A percentile compares a stretch with the other conserved stretches of the same genome.
These are phyloP conservation scores for Solanum paucissectum DNA, from an alignment of 257 asterid species.

Conservation along the genomic window DNA sequence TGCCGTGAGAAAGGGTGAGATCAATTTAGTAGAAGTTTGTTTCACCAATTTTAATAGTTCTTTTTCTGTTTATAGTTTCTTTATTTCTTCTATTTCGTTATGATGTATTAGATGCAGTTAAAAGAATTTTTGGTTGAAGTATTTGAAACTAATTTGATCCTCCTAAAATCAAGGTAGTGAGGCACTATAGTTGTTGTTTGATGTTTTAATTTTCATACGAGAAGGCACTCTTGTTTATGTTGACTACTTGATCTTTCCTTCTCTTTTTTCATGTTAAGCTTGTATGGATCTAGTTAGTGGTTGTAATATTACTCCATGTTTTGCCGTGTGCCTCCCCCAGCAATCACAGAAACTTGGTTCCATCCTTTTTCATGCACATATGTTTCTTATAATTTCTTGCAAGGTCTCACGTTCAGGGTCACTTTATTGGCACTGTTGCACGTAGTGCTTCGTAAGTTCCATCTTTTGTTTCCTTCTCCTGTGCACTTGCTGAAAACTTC, in stretches of 20 bases:
- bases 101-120: background rate
- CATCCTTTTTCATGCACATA: background rate
- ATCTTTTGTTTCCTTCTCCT: background rate
- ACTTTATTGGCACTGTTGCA: background rate
- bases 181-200: background rate
- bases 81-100: background rate
- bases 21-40: background rate
- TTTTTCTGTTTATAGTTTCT: background rate
- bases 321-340: background rate
- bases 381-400: background rate
- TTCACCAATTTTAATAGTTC: background rate
- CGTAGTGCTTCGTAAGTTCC: background rate
- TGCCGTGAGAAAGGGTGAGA: slow-evolving; percentile 87
- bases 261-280: background rate
- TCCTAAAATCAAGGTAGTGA: background rate
- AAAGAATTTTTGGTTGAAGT: background rate
- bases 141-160: background rate
- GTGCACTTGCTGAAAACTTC: background rate
- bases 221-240: background rate
- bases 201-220: background rate
- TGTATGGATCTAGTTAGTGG: background rate
- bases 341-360: background rate
- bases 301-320: background rate
- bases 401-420: background rate
- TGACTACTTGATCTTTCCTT: background rate